Percentiles rank a stretch among this genome's conserved stretches.
phyloP scores from a whole-genome alignment of 1,284 basidiomycete species.

The Thelephora terrestris region DNA sequence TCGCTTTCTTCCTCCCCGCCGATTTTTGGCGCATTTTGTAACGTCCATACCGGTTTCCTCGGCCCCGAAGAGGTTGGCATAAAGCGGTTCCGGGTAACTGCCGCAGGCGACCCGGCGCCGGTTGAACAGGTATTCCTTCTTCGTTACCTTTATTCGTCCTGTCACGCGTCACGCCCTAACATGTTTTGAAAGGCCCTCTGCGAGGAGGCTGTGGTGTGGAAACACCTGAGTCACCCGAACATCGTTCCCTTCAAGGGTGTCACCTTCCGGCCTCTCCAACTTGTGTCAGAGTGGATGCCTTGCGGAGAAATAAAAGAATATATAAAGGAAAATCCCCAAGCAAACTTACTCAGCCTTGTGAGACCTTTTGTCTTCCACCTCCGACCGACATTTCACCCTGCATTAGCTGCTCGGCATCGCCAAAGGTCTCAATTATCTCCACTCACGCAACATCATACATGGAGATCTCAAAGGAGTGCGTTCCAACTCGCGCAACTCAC shows the following conservation, averaged over 20 bases:
- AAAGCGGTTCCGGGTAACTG: neutral
- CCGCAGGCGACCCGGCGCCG: neutral
- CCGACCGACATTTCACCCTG: neutral
- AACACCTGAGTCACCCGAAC: slow-evolving; percentile 1
- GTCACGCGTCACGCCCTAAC: neutral
- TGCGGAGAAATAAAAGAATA: neutral
- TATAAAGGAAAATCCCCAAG: neutral
- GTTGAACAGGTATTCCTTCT: neutral
- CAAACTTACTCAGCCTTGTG: neutral
- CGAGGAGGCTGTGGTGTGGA: slow-evolving; percentile 4
- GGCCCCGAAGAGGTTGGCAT: neutral
- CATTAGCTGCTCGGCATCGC: slow-evolving; percentile 4
- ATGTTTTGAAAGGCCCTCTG: neutral
- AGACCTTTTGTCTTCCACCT: neutral
- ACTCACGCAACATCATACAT: too few relatives aligned
- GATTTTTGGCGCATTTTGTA: neutral
- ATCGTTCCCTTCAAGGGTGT: slow-evolving; percentile 3
- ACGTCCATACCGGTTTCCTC: neutral
- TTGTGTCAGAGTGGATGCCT: neutral
- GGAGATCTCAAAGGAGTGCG: neutral
- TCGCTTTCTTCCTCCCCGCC: neutral
- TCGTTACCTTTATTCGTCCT: neutral
- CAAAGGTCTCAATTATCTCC: too few relatives aligned
- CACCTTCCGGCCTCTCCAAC: neutral
- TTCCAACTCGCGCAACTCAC: neutral